These are phyloP conservation scores for Penicillium longicatenatum DNA, from an alignment of 495 filamentous ascomycete genomes.

Conservation along the genomic window DNA sequence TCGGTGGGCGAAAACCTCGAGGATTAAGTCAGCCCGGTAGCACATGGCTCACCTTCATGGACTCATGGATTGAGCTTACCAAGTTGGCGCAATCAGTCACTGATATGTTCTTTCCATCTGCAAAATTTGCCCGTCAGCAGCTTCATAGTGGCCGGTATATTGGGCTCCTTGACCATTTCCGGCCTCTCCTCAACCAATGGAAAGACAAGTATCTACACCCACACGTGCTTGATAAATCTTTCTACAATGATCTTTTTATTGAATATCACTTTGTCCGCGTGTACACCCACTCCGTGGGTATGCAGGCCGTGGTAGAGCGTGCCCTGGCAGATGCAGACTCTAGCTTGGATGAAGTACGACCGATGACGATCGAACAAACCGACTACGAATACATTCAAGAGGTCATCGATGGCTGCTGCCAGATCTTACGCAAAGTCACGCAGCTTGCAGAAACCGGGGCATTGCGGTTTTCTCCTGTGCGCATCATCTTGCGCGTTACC, in stretches of 20 bases:
- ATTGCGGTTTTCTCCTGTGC: conserved; percentile 52
- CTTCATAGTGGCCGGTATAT: conserved; percentile 56
- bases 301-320: conserved; percentile 56
- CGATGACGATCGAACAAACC: conserved; percentile 52
- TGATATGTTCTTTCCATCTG: conserved; percentile 55
- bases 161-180: conserved; percentile 54
- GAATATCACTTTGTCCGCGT: conserved; percentile 58
- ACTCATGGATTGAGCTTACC: conserved; percentile 55
- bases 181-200: conserved; percentile 52
- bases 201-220: conserved; percentile 51
- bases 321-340: conserved; percentile 44
- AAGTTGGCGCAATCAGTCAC: conserved; percentile 55
- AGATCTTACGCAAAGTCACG: conserved; percentile 50
- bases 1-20: conserved; percentile 34
- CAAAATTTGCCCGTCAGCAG: conserved; percentile 52
- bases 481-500: conserved; percentile 54
- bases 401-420: conserved; percentile 55
- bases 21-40: conserved; percentile 32
- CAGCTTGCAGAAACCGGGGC: conserved; percentile 45
- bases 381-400: conserved; percentile 60
- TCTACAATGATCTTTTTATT: conserved; percentile 50
- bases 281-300: conserved; percentile 56
- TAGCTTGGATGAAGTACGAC: conserved; percentile 39
- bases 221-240: conserved; percentile 39
- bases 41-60: conserved; percentile 50